A percentile compares a stretch with the other conserved stretches of the same genome.
Conservation (phyloP, 805 yeast species). For the Cyberlindnera mrakii region DNA sequence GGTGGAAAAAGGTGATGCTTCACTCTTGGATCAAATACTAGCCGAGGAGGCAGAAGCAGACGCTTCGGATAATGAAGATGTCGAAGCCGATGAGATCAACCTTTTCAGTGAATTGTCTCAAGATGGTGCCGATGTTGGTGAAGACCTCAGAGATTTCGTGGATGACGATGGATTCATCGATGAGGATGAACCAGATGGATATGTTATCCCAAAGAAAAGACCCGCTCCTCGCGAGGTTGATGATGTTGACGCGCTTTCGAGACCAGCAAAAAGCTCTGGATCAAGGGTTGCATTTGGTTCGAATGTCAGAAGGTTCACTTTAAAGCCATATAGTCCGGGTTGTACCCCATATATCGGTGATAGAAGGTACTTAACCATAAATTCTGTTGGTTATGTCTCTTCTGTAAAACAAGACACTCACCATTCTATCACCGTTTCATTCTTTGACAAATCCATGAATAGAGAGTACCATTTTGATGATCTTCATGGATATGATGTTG, state of each 20-base stretch:
- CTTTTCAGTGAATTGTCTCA: conserved; percentile 18
- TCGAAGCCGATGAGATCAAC: conserved; percentile 24
- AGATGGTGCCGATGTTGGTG: conserved; percentile 18
- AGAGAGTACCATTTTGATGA: conserved; percentile 86
- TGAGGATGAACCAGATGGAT: conserved; percentile 56
- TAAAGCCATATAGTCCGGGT: conserved; percentile 77
- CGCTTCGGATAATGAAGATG: conserved; percentile 18
- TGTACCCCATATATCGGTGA: conserved; percentile 71
- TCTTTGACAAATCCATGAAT: conserved; percentile 71
- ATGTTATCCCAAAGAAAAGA: conserved; percentile 24
- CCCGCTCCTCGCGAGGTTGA: conserved; percentile 6
- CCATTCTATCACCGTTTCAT: conserved; percentile 77
- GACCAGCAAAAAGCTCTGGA: conserved; percentile 1
- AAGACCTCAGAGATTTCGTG: conserved; percentile 29
- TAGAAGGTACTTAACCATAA: conserved; percentile 76
- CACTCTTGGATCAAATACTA: conserved; percentile 12
- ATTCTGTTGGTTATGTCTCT: conserved; percentile 76
- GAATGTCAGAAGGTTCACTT: conserved; percentile 21
- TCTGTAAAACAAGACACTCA: conserved; percentile 55
- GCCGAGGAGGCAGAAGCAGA: conserved; percentile 27
- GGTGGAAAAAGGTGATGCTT: conserved; percentile 11
- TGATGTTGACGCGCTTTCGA: conserved; percentile 3
- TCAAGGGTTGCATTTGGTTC: background rate
- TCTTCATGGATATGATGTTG: conserved; percentile 61
- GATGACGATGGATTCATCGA: conserved; percentile 51